These are phyloP conservation scores for Coriaria nepalensis DNA, from an alignment of 306 rosid species.

Conservation along the genomic window DNA sequence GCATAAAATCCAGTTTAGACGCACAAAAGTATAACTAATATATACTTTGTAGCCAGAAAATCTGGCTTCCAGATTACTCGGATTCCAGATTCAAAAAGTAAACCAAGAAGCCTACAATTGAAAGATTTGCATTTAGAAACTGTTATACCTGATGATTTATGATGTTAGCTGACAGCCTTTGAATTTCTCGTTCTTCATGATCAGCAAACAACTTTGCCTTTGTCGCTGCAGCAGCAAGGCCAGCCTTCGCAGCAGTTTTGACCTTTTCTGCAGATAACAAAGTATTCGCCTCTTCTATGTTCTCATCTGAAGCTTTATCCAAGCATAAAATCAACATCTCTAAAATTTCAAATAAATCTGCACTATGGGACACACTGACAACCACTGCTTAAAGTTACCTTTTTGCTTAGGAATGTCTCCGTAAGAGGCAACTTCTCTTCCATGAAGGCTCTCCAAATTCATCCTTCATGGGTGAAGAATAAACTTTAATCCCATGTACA, in stretches of 20 bases:
- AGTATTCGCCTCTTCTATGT: slow-evolving; percentile 42
- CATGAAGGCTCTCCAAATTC: slow-evolving; percentile 37
- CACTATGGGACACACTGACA: background rate
- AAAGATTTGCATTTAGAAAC: slow-evolving; percentile 2
- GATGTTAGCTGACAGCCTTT: slow-evolving; percentile 89
- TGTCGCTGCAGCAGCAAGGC: slow-evolving; percentile 94
- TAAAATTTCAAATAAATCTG: too few species aligned
- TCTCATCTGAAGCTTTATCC: slow-evolving; percentile 41
- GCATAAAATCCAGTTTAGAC: too few species aligned
- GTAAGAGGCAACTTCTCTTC: slow-evolving; percentile 44
- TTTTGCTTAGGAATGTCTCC: slow-evolving; percentile 51
- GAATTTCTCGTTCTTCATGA: slow-evolving; percentile 99
- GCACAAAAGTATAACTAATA: too few species aligned
- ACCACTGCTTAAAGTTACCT: slow-evolving; percentile 33
- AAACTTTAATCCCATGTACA: slow-evolving; percentile 15
- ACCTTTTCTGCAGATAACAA: slow-evolving; percentile 61
- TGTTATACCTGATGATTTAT: slow-evolving; percentile 78
- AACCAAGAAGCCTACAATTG: background rate
- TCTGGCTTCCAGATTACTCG: too few species aligned
- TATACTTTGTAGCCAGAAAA: too few species aligned
- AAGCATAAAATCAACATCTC: slow-evolving; percentile 2
- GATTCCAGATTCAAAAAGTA: background rate
- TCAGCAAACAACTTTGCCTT: slow-evolving; percentile 94
- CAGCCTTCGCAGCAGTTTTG: slow-evolving; percentile 80
- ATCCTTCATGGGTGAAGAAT: slow-evolving; percentile 39